Evolutionary conservation across 441 rosid genomes (phyloP).

Genomic region (Cnidoscolus chayamansa): DNA sequence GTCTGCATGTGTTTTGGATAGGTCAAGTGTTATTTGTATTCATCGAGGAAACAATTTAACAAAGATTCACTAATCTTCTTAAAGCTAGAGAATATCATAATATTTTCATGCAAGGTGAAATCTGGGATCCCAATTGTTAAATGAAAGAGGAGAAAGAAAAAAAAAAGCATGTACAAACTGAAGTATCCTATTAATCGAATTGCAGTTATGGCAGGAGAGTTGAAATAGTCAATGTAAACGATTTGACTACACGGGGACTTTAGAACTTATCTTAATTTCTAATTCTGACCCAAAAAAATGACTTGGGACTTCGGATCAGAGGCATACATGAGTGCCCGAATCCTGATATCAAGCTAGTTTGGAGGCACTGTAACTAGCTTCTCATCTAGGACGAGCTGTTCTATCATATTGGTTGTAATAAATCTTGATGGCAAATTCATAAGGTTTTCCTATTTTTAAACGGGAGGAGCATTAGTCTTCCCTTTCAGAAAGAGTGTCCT

Average conservation of each 20-base stretch:
- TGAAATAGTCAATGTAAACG: not conserved
- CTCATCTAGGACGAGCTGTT: not conserved
- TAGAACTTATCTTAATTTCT: not conserved
- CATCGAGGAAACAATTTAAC: not conserved
- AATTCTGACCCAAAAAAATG: not conserved
- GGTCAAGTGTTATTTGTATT: not conserved
- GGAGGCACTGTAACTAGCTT: not conserved
- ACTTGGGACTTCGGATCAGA: not conserved
- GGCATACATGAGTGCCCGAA: not conserved
- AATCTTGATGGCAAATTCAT: not conserved
- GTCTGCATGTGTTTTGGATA: constrained; percentile 34
- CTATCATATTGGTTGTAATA: not conserved
- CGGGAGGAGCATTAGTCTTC: too few species aligned
- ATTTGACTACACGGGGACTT: not conserved
- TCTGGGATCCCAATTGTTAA: not conserved
- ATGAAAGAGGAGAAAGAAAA: not conserved
- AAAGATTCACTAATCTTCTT: not conserved
- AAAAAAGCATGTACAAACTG: not conserved
- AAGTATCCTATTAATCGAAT: not conserved
- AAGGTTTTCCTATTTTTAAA: not conserved
- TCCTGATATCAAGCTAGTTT: not conserved
- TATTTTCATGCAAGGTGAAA: not conserved
- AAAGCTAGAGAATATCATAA: not conserved
- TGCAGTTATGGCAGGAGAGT: not conserved
- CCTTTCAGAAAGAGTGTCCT: too few species aligned